These are phyloP conservation scores for Penicillium canescens DNA, from an alignment of 495 filamentous ascomycete species.

Conservation along the genomic window DNA sequence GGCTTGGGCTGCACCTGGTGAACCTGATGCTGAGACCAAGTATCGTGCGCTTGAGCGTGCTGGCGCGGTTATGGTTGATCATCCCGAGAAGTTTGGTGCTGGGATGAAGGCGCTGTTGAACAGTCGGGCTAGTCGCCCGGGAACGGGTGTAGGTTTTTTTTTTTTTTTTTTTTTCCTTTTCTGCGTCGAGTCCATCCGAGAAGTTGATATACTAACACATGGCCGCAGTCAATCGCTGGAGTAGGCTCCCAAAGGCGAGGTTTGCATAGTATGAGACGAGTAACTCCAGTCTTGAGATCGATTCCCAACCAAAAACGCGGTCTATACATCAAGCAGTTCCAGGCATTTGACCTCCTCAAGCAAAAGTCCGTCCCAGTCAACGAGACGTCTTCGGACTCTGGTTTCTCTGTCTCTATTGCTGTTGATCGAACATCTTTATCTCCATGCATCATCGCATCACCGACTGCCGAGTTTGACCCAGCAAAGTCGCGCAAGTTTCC, in stretches of 20 bases:
- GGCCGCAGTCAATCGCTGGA: slow-evolving; percentile 14
- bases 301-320: slow-evolving; percentile 45
- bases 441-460: slow-evolving; percentile 68
- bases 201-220: slow-evolving; percentile 18
- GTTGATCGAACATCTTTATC: slow-evolving; percentile 63
- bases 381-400: slow-evolving; percentile 35
- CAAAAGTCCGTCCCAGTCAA: slow-evolving; percentile 50
- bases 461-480: slow-evolving; percentile 39
- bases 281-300: slow-evolving; percentile 11
- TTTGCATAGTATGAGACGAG: slow-evolving; percentile 52
- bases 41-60: slow-evolving; percentile 66
- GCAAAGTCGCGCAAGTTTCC: slow-evolving; percentile 55
- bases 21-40: slow-evolving; percentile 65
- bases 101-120: slow-evolving; percentile 63
- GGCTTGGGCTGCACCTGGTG: slow-evolving; percentile 68
- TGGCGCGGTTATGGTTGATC: slow-evolving; percentile 74
- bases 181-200: too few relatives aligned
- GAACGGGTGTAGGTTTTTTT: slow-evolving; percentile 27
- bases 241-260: slow-evolving; percentile 41
- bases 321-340: slow-evolving; percentile 58
- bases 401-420: slow-evolving; percentile 58
- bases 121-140: slow-evolving; percentile 18
- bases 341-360: slow-evolving; percentile 62
- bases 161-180: neutral
- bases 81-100: slow-evolving; percentile 78